Evolutionary conservation across 345 rosid genomes (phyloP).

Genomic region (Gossypioides kirkii): DNA sequence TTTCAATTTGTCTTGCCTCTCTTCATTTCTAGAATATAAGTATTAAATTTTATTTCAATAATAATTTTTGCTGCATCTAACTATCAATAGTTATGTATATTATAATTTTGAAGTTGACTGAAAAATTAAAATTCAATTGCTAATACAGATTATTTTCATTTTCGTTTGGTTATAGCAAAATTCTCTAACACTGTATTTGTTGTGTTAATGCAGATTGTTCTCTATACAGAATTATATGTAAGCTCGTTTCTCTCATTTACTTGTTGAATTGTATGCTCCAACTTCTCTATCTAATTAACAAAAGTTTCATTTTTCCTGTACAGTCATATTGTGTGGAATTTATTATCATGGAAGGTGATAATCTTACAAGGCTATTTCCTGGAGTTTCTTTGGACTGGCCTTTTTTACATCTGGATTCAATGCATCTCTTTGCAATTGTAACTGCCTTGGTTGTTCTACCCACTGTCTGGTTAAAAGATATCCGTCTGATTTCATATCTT

Average conservation of each 20-base stretch:
- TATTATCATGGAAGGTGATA: conserved; percentile 90
- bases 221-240: conserved; percentile 81
- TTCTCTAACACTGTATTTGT: conserved; percentile 22
- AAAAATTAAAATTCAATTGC: background rate
- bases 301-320: conserved; percentile 19
- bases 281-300: conserved; percentile 10
- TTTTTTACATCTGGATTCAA: conserved; percentile 57
- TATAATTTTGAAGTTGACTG: background rate
- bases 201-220: conserved; percentile 56
- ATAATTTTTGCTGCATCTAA: background rate
- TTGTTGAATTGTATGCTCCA: conserved; percentile 1
- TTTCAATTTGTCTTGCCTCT: background rate
- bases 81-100: background rate
- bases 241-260: conserved; percentile 25
- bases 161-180: background rate
- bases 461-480: conserved; percentile 78
- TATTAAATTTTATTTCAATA: background rate
- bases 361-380: conserved; percentile 76
- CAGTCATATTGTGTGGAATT: conserved; percentile 92
- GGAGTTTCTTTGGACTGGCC: conserved; percentile 58
- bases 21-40: background rate
- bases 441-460: conserved; percentile 74
- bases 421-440: conserved; percentile 71
- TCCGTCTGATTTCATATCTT: conserved; percentile 76
- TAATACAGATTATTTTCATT: background rate